These are phyloP conservation scores for Xanthoceras sorbifolium DNA, from an alignment of 345 rosid species.

Conservation along the genomic window DNA sequence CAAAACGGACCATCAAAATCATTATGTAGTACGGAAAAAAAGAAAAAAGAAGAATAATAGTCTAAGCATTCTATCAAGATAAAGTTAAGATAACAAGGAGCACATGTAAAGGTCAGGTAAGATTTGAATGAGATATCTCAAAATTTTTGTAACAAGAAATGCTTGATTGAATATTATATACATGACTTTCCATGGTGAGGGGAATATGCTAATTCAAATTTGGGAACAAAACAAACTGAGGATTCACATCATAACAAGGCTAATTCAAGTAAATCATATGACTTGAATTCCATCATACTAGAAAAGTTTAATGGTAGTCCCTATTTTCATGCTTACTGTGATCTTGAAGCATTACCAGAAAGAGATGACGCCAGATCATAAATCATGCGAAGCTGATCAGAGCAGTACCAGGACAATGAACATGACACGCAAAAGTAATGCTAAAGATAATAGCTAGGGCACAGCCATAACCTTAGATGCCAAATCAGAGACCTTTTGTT, in stretches of 20 bases:
- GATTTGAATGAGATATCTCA: not conserved
- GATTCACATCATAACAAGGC: not conserved
- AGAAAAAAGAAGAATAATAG: no score
- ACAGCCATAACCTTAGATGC: conserved; percentile 75
- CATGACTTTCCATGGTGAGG: not conserved
- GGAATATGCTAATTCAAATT: not conserved
- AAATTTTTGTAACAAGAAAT: not conserved
- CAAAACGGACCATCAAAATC: not conserved
- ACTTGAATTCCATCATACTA: not conserved
- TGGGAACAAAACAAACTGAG: not conserved
- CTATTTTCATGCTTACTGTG: conserved; percentile 15
- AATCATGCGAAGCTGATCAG: not conserved
- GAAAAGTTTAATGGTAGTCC: not conserved
- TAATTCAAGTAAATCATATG: not conserved
- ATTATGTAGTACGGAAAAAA: no score
- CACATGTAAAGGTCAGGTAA: not conserved
- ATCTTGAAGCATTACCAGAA: not conserved
- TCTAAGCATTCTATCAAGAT: not conserved
- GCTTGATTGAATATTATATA: not conserved
- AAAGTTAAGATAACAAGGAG: not conserved
- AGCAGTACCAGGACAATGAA: conserved; percentile 6
- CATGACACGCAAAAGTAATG: conserved; percentile 7
- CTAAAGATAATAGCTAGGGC: conserved; percentile 17
- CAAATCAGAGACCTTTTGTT: conserved; percentile 91
- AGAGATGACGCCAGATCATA: not conserved